Evolutionary conservation across 2,329 filamentous ascomycete species (phyloP).

Genomic region (Botrytis medusae): DNA sequence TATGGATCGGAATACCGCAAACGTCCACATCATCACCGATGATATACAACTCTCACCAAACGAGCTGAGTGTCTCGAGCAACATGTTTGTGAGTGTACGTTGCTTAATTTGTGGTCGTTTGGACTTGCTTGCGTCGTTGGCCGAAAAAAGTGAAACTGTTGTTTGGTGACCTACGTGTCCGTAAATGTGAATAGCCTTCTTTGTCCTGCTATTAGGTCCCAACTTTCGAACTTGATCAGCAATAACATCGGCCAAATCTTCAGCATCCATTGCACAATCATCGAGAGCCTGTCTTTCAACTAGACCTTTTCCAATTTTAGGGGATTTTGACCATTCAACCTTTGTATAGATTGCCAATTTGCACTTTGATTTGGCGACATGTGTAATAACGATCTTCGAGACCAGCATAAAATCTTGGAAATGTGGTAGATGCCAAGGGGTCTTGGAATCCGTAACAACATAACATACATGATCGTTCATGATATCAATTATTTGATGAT

Average conservation of each 20-base stretch:
- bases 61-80: slow-evolving; percentile 71
- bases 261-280: slow-evolving; percentile 70
- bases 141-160: slow-evolving; percentile 60
- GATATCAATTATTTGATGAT: slow-evolving; percentile 84
- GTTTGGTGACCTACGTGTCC: slow-evolving; percentile 70
- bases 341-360: slow-evolving; percentile 86
- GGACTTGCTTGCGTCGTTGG: slow-evolving; percentile 44
- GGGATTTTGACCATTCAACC: slow-evolving; percentile 79
- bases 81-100: slow-evolving; percentile 64
- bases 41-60: slow-evolving; percentile 73
- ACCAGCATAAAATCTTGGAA: slow-evolving; percentile 76
- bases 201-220: slow-evolving; percentile 71
- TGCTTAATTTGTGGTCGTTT: slow-evolving; percentile 60
- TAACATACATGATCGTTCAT: slow-evolving; percentile 73
- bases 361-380: slow-evolving; percentile 86
- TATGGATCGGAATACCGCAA: slow-evolving; percentile 63
- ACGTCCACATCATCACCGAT: slow-evolving; percentile 74
- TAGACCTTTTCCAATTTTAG: slow-evolving; percentile 57
- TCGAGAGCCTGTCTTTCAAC: slow-evolving; percentile 72
- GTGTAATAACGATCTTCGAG: slow-evolving; percentile 90
- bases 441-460: slow-evolving; percentile 61
- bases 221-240: slow-evolving; percentile 76
- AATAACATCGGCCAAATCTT: slow-evolving; percentile 72
- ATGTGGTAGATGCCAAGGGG: slow-evolving; percentile 72
- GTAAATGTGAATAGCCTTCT: slow-evolving; percentile 76